phyloP scores from a whole-genome alignment of 441 rosid genomes.

The Melastoma candidum region DNA sequence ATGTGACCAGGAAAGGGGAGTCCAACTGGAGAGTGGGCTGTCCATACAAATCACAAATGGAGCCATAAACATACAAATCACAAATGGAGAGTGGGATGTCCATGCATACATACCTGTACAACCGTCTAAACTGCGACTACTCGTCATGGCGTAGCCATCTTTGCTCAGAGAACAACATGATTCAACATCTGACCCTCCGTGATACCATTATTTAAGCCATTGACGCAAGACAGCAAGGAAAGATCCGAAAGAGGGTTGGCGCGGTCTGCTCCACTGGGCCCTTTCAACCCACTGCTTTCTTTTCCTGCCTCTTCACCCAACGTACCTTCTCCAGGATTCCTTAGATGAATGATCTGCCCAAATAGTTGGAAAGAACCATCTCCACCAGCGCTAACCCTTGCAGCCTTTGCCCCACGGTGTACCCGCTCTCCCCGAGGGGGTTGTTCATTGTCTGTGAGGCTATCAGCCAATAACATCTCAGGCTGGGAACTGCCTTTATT shows the following conservation, averaged over 20 bases:
- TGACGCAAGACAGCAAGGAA: constrained; percentile 35
- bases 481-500: constrained; percentile 64
- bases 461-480: constrained; percentile 59
- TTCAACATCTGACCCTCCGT: constrained; percentile 34
- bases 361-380: constrained; percentile 52
- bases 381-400: constrained; percentile 25
- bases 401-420: constrained; percentile 27
- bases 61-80: too few relatives aligned
- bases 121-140: constrained; percentile 21
- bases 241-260: constrained; percentile 28
- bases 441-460: constrained; percentile 42
- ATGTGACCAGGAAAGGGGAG: too few relatives aligned
- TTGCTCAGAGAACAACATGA: constrained; percentile 24
- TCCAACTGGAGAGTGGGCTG: too few relatives aligned
- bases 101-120: constrained; percentile 33
- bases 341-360: constrained; percentile 60
- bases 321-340: constrained; percentile 42
- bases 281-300: constrained; percentile 44
- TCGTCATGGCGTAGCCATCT: constrained; percentile 6
- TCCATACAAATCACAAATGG: too few relatives aligned
- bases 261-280: constrained; percentile 28
- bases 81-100: too few relatives aligned
- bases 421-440: constrained; percentile 41
- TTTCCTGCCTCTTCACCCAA: constrained; percentile 31
- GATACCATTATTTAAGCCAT: constrained; percentile 29